phyloP scores from a whole-genome alignment of 495 filamentous ascomycete species.

The Annulohypoxylon bovei region DNA sequence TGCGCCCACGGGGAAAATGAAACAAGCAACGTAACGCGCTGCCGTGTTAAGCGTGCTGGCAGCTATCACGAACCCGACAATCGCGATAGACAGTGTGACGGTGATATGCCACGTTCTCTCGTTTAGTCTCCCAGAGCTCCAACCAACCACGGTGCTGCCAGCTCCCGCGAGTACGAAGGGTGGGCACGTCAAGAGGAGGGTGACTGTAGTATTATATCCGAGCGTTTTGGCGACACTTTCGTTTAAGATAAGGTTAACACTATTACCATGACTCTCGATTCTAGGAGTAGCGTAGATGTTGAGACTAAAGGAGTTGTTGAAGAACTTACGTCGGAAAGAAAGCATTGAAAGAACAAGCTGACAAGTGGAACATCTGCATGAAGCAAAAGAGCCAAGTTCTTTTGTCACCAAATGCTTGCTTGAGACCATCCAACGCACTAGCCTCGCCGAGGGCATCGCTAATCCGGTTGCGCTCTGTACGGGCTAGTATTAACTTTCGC shows the following conservation, averaged over 20 bases:
- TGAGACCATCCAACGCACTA: conserved; percentile 41
- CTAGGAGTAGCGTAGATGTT: too few species aligned
- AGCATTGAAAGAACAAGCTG: conserved; percentile 46
- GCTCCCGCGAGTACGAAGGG: conserved; percentile 55
- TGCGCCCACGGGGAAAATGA: conserved; percentile 55
- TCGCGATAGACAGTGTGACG: conserved; percentile 45
- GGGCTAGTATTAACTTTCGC: conserved; percentile 35
- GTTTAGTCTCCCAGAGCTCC: conserved; percentile 53
- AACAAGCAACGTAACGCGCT: conserved; percentile 54
- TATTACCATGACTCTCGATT: background rate
- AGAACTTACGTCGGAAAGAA: conserved; percentile 54
- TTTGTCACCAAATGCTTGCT: conserved; percentile 42
- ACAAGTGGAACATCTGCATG: conserved; percentile 48
- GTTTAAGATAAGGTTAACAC: background rate
- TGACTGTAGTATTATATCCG: conserved; percentile 54
- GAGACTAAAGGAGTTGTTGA: too few species aligned
- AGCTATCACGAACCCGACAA: conserved; percentile 55
- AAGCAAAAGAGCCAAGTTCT: conserved; percentile 49
- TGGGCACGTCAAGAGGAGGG: conserved; percentile 56
- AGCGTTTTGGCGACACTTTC: conserved; percentile 55
- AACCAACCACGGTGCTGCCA: conserved; percentile 48
- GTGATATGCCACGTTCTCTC: conserved; percentile 63
- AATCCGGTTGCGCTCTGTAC: conserved; percentile 47
- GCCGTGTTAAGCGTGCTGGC: conserved; percentile 50
- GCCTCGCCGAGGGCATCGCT: conserved; percentile 33